Evolutionary conservation across 768 basidiomycete species (phyloP), one percentile per base, ranked within the genome.

Genomic region (Mrakia frigida): DNA sequence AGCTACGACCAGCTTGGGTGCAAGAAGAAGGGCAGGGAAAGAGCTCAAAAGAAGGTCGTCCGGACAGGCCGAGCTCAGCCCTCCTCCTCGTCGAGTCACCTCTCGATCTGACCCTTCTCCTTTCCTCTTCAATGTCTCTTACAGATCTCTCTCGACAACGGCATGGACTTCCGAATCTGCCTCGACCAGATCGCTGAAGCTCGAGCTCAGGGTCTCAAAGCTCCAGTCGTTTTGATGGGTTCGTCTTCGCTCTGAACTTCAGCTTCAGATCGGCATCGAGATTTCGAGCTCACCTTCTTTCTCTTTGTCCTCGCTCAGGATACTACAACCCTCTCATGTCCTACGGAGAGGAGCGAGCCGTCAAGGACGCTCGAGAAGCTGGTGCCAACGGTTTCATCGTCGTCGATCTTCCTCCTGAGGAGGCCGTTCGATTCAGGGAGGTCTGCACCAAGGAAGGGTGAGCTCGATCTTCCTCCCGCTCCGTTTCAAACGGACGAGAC

Each of bases 331-430:
- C 97, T 21, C 83, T 98, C 50, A 87, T 98, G 60, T 93, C 95
- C 0, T 96, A 98, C 80, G 94, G 94, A 3, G 97, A 99, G 84
- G 92, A 96, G 77, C 91, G 89, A 82, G 91, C 96, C 6, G 94
- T 98, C 35, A 88, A 90, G 73, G 95, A 97, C 82, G 95, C 94
- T 2, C 87, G 85, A 65, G 89, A 90, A 75, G 94, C 93, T 25
- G 96, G 96, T 23, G 97, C 93, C 0, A 98, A 96, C 83, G 97
- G 97, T 1, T 99, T 94, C 82, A 95, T 98, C 80, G 89, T 99
- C 85, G 95, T 98, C 35, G 97, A 99, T 82, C 89, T 98, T 39
- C 97, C 97, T 46, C 97, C 97, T 21, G 95, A 98, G 84, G 97
- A 99, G 83, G 95, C 97, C 41, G 85, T 95, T 78, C 85, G 87